Evolutionary conservation across 805 yeast species (phyloP), one percentile per base, ranked within the genome.

Genomic region (Myxozyma mucilagina): DNA sequence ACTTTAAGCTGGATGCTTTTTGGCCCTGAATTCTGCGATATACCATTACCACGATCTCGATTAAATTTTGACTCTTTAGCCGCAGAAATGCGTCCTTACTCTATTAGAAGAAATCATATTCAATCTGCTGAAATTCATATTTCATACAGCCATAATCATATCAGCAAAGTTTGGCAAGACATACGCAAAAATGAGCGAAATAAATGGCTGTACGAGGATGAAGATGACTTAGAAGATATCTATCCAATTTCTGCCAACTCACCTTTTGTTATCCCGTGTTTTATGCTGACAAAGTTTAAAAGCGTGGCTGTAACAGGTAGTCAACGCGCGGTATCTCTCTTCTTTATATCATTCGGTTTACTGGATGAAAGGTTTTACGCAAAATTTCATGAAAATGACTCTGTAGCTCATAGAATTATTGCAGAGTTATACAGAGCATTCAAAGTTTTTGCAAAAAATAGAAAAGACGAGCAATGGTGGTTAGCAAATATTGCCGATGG

Each of bases 291-390:
- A 14, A 58, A 58, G 38, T 34, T 61, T n/a, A 61, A 61, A 52
- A 13, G 56, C 11, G 63, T 85, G 89, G n/a, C 89, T 97, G 1
- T 76, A 90, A 62, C 96, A 96, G 29, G 90, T 89, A 71, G 80
- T 90, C 74, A 94, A 89, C 71, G 90, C 88, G 74, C 78, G 90
- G 49, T 71, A 68, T 56, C 89, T 32, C 75, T 93, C 38, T 76
- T 97, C 51, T 87, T 92, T 14, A 91, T 93, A 78, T 91, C 97
- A 3, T 97, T 97, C 7, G 98, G 97, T 0, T 75, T 93, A 53
- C 77, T 93, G 67, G 97, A 93, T 72, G 88, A 87, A 72, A 82
- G 84, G 20, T 88, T 93, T 67, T 78, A 92, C 39, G 85, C 89
- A 1, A 73, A 90, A 45, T 79, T 93, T 47, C 88, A 89, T 84